Base-by-base conservation (phyloP, 345 rosid genomes). In the Stellera chamaejasme region DNA sequence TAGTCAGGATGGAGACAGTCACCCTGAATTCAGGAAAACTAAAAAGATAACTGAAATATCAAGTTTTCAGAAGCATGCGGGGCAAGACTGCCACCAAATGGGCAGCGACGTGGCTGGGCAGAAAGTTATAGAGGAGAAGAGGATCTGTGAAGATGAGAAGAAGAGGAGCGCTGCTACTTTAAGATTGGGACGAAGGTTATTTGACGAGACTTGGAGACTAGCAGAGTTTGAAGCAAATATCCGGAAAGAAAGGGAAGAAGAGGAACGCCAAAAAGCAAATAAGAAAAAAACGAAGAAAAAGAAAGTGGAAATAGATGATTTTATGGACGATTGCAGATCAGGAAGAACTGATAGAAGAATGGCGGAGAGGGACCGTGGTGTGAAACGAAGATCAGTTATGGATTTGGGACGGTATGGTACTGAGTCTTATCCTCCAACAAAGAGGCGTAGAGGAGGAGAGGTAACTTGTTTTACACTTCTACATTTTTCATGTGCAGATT, bases 371-470 rank as follows among this genome's bases (percentile, higher is more conserved):
- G 94, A 84, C 54, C 83, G 83, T 5, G 68, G 80, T 39, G 71
- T 79, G 11, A 89, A 79, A 73, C 77, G 80, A 64, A 74, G 82
- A 51, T 71, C 84, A 62, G 75, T 73, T 53, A 54, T 66, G 12
- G 96, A 88, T 54, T 52, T 68, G 50, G 83, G 74, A 41, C 70
- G 48, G 32, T 70, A 67, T 62, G 66, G 79, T 47, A 67, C 82
- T 44, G 91, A 86, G 55, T 72, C 58, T 64, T 81, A 70, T 42
- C 78, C 87, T 12, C 81, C 84, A 55, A 69, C 96, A 43, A 93
- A 93, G 73, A 89, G 94, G 23, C 94, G 91, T 13, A 89, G 87
- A 76, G 94, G 79, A 36, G 97, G 99, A 66, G 94, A 86, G 99
- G 97, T 89, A 86, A 59, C 56, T 27, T 45, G 27, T 52, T 39